These are phyloP conservation scores for Populus tomentosa DNA, from an alignment of 441 rosid species.

Conservation along the genomic window DNA sequence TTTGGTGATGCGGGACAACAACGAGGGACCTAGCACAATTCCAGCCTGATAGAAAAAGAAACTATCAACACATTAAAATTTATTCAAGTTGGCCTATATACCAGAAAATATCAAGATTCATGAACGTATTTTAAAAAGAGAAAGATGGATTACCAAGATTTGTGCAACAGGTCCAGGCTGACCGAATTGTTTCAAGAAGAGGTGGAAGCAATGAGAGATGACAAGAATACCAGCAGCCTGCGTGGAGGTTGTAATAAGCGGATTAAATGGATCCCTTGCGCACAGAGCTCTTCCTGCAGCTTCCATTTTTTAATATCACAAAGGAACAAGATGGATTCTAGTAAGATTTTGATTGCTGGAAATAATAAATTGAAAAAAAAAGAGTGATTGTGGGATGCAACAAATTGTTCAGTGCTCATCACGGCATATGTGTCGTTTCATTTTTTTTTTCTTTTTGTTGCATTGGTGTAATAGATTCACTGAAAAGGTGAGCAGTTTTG, in stretches of 20 bases:
- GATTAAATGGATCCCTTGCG: slow-evolving; percentile 4
- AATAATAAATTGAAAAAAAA: no score
- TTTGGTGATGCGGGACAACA: slow-evolving; percentile 42
- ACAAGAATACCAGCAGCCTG: slow-evolving; percentile 52
- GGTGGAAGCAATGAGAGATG: slow-evolving; percentile 59
- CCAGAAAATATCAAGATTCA: background rate
- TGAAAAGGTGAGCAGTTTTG: no score
- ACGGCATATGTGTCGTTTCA: no score
- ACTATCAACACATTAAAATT: background rate
- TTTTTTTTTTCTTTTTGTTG: no score
- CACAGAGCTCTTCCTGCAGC: slow-evolving; percentile 23
- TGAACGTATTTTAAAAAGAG: background rate
- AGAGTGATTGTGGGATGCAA: no score
- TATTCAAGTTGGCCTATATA: background rate
- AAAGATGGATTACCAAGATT: slow-evolving; percentile 41
- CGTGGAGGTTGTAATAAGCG: no score
- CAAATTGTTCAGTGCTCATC: no score
- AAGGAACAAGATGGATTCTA: background rate
- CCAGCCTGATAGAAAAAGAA: slow-evolving; percentile 55
- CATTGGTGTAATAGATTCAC: no score
- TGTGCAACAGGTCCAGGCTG: slow-evolving; percentile 78
- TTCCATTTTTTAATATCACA: slow-evolving; percentile 15
- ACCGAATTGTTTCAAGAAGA: slow-evolving; percentile 60
- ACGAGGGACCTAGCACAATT: slow-evolving; percentile 57
- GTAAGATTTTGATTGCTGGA: background rate